These are phyloP conservation scores for Solanum pinnatisectum DNA, from an alignment of 257 asterid genomes.

Conservation along the genomic window DNA sequence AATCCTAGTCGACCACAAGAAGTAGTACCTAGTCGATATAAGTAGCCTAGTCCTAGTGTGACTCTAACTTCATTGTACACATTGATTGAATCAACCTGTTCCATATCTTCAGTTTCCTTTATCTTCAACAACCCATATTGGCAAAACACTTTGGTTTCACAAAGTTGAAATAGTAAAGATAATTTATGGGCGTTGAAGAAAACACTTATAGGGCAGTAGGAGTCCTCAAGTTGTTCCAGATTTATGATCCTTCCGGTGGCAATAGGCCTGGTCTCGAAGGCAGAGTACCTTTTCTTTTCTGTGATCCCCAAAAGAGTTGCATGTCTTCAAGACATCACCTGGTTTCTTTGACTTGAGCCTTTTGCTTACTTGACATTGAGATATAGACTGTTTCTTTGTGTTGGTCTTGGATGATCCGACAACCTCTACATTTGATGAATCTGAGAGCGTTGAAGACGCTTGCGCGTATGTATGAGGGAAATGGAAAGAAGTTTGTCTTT, in stretches of 20 bases:
- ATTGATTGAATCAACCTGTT: neutral
- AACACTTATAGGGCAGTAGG: neutral
- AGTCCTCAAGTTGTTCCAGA: neutral
- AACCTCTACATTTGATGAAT: neutral
- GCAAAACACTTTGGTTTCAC: neutral
- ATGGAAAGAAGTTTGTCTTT: neutral
- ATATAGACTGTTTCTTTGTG: neutral
- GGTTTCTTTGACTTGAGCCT: neutral
- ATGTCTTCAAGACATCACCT: neutral
- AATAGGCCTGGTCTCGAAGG: neutral
- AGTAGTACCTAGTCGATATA: neutral
- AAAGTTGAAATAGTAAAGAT: neutral
- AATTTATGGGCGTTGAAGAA: neutral
- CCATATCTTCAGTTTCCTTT: neutral
- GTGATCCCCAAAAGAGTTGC: neutral
- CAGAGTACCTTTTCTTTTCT: neutral
- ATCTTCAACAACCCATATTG: neutral
- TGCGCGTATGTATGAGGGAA: neutral
- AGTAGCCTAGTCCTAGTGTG: neutral
- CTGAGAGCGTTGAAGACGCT: neutral
- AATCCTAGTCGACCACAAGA: too few relatives aligned
- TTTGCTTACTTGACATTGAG: neutral
- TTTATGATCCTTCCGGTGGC: neutral
- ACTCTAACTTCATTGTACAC: neutral
- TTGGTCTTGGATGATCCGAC: neutral